These are phyloP conservation scores for Mycena galopus DNA, from an alignment of 768 basidiomycete genomes.

Conservation along the genomic window DNA sequence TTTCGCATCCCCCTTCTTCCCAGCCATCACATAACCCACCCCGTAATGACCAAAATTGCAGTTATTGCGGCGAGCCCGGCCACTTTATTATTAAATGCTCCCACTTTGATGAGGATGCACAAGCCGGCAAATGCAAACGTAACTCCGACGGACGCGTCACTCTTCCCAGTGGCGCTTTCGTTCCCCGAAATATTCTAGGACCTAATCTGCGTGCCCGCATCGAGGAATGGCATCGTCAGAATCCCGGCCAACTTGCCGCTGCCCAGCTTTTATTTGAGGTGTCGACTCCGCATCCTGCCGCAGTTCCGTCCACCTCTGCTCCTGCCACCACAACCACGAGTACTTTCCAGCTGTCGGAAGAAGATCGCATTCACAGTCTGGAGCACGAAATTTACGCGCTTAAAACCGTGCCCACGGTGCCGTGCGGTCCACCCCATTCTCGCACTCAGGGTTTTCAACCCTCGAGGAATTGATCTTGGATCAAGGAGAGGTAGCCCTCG, in stretches of 20 bases:
- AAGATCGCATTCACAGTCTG: neutral
- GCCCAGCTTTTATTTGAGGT: constrained; percentile 19
- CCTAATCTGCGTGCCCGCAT: constrained; percentile 10
- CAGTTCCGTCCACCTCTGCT: neutral
- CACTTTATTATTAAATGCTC: constrained; percentile 43
- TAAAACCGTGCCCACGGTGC: constrained; percentile 21
- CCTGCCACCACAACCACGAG: neutral
- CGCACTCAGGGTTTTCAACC: neutral
- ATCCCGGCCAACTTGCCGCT: constrained; percentile 28
- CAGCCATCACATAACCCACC: neutral
- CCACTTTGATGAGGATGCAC: neutral
- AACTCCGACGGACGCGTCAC: constrained; percentile 41
- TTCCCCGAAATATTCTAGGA: constrained; percentile 30
- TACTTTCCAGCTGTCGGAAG: constrained; percentile 8
- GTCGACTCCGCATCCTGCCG: neutral
- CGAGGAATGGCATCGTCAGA: constrained; percentile 30
- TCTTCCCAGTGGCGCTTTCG: constrained; percentile 31
- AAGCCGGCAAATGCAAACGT: constrained; percentile 31
- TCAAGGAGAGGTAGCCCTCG: constrained; percentile 18
- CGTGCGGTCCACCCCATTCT: neutral
- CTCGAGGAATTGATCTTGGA: constrained; percentile 11
- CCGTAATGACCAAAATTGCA: constrained; percentile 1
- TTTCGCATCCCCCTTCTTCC: neutral
- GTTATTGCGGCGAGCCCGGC: constrained; percentile 35
- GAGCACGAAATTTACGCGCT: constrained; percentile 17